Base-by-base conservation (phyloP, 2,329 filamentous ascomycete species). In the Penicillium nordicum region DNA sequence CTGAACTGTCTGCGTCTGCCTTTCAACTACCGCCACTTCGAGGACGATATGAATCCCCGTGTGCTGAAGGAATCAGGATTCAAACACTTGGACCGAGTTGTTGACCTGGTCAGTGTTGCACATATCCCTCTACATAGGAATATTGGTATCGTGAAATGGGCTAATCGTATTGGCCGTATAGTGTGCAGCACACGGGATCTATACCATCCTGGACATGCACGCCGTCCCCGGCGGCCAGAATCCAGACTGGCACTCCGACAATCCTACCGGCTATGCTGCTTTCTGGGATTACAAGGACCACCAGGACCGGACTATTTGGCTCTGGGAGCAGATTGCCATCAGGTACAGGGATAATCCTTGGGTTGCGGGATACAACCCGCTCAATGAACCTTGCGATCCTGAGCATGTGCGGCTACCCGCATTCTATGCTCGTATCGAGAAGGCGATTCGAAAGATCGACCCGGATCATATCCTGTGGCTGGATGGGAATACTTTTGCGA, bases 1-100 rank as follows among this genome's bases (percentile, higher is more conserved):
- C 69, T 86, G 21, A 86, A 85, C 66, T 86, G 81, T 64, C 73
- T 86, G 3, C 78, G 84, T 0, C 70, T 87, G 3, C 83, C 84
- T 0, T 84, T 87, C 70, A 86, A 86, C 65, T 84, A 85, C 63
- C 78, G 79, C 0, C 78, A 80, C 63, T 77, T 80, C 50, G 76
- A 79, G 54, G 77, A 80, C 61, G 76, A 78, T 58, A 76, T 77
- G 73, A 77, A 79, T 34, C 78, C 78, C 0, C 67, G 72, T 1
- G 74, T 78, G 2, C 57, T 80, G 40, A 80, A 79, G 57, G 66
- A 73, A 47, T 67, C 66, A 7, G 78, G 79, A 0, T 80, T 80
- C 65, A 78, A 79, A 64, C 76, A 79, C 57, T 59, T 81, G 41
- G 77, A 82, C 57, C 72, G 77, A 10, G 76, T 79, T 5, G 64